These are phyloP conservation scores for Capsicum chinense DNA, from an alignment of 257 asterid genomes.

Conservation along the genomic window DNA sequence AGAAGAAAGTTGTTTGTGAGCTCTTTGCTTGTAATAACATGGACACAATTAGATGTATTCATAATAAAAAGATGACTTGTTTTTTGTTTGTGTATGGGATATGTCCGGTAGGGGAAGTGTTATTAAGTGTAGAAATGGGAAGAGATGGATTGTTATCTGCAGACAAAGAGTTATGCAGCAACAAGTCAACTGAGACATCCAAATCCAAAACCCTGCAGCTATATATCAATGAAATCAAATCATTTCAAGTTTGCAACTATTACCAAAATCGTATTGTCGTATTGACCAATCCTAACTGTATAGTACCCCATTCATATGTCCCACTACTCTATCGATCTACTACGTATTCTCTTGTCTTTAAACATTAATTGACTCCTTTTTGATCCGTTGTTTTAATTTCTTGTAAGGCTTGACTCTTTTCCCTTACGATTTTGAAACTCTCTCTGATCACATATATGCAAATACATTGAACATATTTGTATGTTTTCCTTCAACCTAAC, in stretches of 20 bases:
- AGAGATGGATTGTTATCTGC: slow-evolving; percentile 15
- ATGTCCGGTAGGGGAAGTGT: not conserved
- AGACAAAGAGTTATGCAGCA: not conserved
- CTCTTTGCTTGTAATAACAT: too few species aligned
- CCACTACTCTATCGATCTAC: not conserved
- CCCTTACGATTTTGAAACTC: too few species aligned
- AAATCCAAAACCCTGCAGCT: not conserved
- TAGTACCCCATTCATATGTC: not conserved
- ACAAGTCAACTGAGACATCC: slow-evolving; percentile 19
- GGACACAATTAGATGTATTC: too few species aligned
- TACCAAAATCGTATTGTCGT: not conserved
- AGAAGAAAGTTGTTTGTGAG: too few species aligned
- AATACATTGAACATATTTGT: too few species aligned
- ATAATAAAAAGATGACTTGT: not conserved
- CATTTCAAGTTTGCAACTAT: not conserved
- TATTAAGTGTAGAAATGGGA: not conserved
- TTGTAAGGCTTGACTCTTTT: too few species aligned
- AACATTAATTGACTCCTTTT: too few species aligned
- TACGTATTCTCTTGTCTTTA: not conserved
- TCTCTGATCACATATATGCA: too few species aligned
- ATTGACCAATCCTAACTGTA: not conserved
- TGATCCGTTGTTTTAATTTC: too few species aligned
- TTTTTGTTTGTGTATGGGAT: not conserved
- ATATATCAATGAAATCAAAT: not conserved
- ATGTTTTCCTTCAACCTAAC: too few species aligned